Percentiles rank a stretch among this genome's conserved stretches.
Evolutionary conservation across 331 rosid genomes (phyloP).

Genomic region (Ulmus americana): DNA sequence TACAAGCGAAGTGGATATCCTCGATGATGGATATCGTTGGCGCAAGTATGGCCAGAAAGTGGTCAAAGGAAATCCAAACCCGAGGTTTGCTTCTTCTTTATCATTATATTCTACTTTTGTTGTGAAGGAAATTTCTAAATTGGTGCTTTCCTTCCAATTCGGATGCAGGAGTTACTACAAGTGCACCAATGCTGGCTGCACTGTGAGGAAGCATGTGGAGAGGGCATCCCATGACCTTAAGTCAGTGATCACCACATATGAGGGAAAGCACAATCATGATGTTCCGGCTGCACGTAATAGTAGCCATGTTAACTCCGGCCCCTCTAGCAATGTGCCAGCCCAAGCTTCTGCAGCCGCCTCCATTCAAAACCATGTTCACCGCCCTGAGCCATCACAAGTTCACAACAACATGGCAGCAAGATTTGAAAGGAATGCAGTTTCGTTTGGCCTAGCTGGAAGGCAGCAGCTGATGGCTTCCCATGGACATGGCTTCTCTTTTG

Average conservation of each 20-base stretch:
- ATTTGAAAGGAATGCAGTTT: conserved; percentile 47
- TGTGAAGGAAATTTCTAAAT: too few species aligned
- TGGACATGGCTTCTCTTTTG: conserved; percentile 67
- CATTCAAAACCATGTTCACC: conserved; percentile 43
- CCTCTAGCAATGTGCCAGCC: conserved; percentile 27
- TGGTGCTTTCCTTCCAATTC: too few species aligned
- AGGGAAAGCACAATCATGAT: conserved; percentile 87
- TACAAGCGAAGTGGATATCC: conserved; percentile 94
- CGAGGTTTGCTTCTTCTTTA: conserved; percentile 48
- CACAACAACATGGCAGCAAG: conserved; percentile 61
- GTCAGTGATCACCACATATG: conserved; percentile 79
- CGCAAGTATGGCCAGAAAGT: conserved; percentile 96
- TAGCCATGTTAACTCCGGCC: conserved; percentile 63
- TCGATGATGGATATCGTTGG: conserved; percentile 97
- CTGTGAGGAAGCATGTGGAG: conserved; percentile 93
- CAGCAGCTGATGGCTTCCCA: conserved; percentile 59
- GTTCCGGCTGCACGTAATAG: conserved; percentile 84
- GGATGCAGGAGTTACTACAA: conserved; percentile 87
- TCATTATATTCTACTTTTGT: neutral
- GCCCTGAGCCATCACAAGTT: conserved; percentile 63
- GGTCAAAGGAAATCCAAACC: conserved; percentile 97
- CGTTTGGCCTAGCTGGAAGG: conserved; percentile 56
- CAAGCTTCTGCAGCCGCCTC: conserved; percentile 38
- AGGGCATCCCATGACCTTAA: conserved; percentile 88
- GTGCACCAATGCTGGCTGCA: conserved; percentile 87